phyloP scores from a whole-genome alignment of 176 grass and related monocot species.

The Avena eriantha region DNA sequence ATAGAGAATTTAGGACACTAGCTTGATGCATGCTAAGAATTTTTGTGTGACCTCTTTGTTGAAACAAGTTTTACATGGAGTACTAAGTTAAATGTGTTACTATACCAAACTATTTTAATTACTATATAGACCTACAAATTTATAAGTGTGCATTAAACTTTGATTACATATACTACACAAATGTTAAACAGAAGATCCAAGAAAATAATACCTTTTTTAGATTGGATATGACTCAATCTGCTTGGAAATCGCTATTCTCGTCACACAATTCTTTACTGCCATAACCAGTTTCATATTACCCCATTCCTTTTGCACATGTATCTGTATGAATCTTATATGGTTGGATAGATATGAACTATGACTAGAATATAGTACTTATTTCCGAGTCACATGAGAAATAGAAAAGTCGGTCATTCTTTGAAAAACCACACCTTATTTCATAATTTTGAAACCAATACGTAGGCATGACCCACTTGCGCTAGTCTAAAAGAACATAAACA shows the following conservation, averaged over 20 bases:
- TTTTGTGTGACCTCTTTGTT: not conserved
- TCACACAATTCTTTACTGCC: not conserved
- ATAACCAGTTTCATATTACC: too few relatives aligned
- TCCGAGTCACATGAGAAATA: too few relatives aligned
- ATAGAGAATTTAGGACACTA: not conserved
- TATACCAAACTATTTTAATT: not conserved
- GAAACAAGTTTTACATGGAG: not conserved
- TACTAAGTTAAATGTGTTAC: too few relatives aligned
- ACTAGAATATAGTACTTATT: not conserved
- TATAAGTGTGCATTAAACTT: not conserved
- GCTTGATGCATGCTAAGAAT: not conserved
- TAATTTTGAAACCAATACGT: not conserved
- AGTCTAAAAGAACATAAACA: not conserved
- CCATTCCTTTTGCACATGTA: not conserved
- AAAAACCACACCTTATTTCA: not conserved
- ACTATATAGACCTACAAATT: not conserved
- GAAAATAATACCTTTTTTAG: not conserved
- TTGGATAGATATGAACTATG: not conserved
- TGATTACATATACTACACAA: not conserved
- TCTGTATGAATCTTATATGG: not conserved
- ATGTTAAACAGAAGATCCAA: not conserved
- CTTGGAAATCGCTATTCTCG: not conserved
- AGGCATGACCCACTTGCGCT: not conserved
- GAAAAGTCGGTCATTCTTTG: too few relatives aligned
- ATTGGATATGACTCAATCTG: not conserved